phyloP scores from a whole-genome alignment of 2,329 filamentous ascomycete genomes.

The Pseudogymnoascus sp. region DNA sequence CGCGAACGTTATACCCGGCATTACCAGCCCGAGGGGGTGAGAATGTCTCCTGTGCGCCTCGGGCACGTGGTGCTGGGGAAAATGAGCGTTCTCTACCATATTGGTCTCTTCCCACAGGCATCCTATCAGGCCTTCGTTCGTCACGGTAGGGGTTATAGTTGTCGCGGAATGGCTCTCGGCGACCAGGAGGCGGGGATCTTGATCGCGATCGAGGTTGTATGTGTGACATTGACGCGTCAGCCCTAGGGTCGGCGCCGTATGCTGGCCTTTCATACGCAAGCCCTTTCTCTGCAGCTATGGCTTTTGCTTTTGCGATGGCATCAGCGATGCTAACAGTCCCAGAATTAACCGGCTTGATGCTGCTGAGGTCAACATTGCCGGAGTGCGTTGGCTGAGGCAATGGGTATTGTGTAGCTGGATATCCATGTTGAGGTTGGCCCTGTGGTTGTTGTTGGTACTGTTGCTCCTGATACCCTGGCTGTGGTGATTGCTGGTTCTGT shows the following conservation, averaged over 20 bases:
- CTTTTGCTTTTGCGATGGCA: constrained; percentile 75
- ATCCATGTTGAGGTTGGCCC: constrained; percentile 32
- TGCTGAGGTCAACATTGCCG: constrained; percentile 71
- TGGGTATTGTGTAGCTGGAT: constrained; percentile 30
- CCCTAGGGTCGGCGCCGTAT: constrained; percentile 25
- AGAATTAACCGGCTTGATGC: constrained; percentile 68
- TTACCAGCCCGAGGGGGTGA: constrained; percentile 48
- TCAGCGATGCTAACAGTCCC: constrained; percentile 78
- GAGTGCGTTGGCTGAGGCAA: constrained; percentile 53
- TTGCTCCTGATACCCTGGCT: constrained; percentile 26
- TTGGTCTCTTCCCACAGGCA: constrained; percentile 40
- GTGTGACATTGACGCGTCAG: constrained; percentile 33
- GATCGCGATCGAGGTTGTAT: constrained; percentile 57
- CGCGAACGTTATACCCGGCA: constrained; percentile 34
- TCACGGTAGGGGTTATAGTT: constrained; percentile 77
- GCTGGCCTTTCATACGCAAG: constrained; percentile 52
- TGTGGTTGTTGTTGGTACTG: constrained; percentile 33
- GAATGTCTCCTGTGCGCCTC: constrained; percentile 41
- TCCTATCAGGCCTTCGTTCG: constrained; percentile 64
- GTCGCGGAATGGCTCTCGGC: constrained; percentile 64
- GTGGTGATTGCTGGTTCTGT: constrained; percentile 31
- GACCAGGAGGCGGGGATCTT: constrained; percentile 60
- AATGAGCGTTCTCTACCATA: constrained; percentile 66
- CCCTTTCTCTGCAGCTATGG: constrained; percentile 72
- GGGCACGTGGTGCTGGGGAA: constrained; percentile 52